Conservation (phyloP, 73 alveolate species). For the Diophrys appendiculata region DNA sequence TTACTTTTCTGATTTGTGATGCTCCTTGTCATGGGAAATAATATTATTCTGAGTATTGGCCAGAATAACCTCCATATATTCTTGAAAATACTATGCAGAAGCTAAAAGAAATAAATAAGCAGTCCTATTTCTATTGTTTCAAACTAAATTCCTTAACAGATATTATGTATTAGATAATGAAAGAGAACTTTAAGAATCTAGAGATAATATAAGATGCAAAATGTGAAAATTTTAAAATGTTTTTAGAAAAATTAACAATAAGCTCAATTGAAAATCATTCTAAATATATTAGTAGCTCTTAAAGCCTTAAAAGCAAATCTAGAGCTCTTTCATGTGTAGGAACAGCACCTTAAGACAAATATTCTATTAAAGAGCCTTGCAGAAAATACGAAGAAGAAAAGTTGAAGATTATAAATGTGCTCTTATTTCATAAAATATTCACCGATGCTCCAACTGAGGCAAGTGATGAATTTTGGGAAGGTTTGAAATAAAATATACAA, state of each 20-base stretch:
- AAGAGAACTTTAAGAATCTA: too few relatives aligned
- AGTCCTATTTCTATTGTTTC: background rate
- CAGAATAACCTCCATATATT: background rate
- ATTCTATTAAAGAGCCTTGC: background rate
- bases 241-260: background rate
- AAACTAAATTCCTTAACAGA: background rate
- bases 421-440: background rate
- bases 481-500: too few relatives aligned
- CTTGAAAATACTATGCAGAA: background rate
- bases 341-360: background rate
- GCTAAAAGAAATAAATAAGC: background rate
- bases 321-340: background rate
- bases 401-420: background rate
- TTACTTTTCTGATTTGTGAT: constrained; percentile 59
- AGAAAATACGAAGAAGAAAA: background rate
- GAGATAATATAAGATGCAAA: background rate
- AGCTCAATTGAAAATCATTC: background rate
- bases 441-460: background rate
- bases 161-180: background rate
- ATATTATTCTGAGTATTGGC: background rate
- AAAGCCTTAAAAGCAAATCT: background rate
- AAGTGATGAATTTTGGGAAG: background rate
- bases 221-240: background rate
- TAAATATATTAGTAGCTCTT: too few relatives aligned
- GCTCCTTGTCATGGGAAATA: constrained; percentile 78